Evolutionary conservation across 1,284 basidiomycete genomes (phyloP), one percentile per base, ranked within the genome.

Genomic region (Marasmius fiardii): DNA sequence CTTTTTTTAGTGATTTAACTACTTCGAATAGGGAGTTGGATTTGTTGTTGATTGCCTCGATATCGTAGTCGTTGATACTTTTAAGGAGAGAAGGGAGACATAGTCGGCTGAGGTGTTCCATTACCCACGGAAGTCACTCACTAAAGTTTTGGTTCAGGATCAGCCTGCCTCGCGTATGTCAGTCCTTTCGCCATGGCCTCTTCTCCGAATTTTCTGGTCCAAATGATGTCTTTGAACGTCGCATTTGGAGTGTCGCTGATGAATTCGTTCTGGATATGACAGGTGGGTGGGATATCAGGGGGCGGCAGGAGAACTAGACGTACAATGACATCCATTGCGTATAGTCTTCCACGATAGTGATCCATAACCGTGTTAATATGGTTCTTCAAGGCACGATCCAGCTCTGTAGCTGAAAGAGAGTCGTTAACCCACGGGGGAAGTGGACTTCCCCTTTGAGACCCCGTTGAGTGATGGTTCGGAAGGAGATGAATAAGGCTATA

Each of bases 11-110:
- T 6, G 68, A 65, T 56, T 73, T 71, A 60, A 83, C 75, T 55
- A 84, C 76, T 63, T 75, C 76, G 52, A 74, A 64, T 68, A 83
- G 74, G 1, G 76, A 77, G 23, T 76, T 77, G 14, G 80, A 71
- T 63, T 85, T 85, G 28, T 77, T 70, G 33, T 79, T 77, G 45
- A 69, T 70, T 48, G 67, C 68, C 60, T 81, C 79, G 51, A 81
- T 74, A 64, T 80, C 83, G 70, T 80, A 85, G 61, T 84, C 82
- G 62, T 84, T 85, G 68, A 28, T 83, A 79, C 72, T 76, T n/a
- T 50, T 12, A 43, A 18, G 24, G 20, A 21, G 16, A 52, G 55
- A 10, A 4, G 28, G 10, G 28, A 31, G n/a, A n/a, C n/a, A 31
- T 10, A 4, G 4, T 31, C 28, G 28, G 10, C 10, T 31, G 20